A percentile compares a stretch with the other conserved stretches of the same genome.
These are phyloP conservation scores for Solanum chilense DNA, from an alignment of 257 asterid genomes.

Conservation along the genomic window DNA sequence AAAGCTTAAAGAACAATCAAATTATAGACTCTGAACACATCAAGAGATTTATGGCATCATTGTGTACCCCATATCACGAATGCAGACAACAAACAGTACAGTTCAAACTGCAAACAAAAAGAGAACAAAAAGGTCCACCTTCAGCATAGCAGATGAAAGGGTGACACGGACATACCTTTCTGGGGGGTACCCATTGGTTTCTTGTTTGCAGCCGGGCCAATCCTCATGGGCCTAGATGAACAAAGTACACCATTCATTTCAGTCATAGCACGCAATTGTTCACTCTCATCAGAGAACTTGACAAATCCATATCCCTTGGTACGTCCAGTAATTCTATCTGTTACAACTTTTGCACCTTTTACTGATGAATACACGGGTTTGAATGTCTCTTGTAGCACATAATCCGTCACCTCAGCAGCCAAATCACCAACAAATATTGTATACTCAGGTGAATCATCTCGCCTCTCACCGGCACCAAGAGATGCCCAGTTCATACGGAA, in stretches of 20 bases:
- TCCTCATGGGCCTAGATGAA: conserved; percentile 79
- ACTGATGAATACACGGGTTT: conserved; percentile 51
- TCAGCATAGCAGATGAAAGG: not conserved
- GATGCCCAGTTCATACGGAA: conserved; percentile 81
- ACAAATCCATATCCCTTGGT: conserved; percentile 90
- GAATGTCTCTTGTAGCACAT: conserved; percentile 57
- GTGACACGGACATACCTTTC: conserved; percentile 29
- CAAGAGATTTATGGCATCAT: not conserved
- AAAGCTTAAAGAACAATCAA: conserved; percentile 30
- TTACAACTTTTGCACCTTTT: conserved; percentile 80
- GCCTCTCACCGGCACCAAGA: conserved; percentile 72
- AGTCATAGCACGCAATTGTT: conserved; percentile 69
- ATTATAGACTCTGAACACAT: conserved; percentile 13
- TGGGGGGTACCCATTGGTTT: conserved; percentile 43
- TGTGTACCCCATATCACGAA: not conserved
- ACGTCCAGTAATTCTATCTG: conserved; percentile 70
- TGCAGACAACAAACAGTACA: not conserved
- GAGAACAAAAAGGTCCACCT: not conserved
- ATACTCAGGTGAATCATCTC: conserved; percentile 68
- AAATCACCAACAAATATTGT: conserved; percentile 84
- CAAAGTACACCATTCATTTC: conserved; percentile 83
- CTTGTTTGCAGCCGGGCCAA: conserved; percentile 83
- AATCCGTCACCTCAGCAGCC: conserved; percentile 84
- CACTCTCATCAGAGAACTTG: conserved; percentile 73
- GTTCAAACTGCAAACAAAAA: not conserved